Evolutionary conservation across 257 asterid genomes (phyloP).

Genomic region (Asclepias syriaca): DNA sequence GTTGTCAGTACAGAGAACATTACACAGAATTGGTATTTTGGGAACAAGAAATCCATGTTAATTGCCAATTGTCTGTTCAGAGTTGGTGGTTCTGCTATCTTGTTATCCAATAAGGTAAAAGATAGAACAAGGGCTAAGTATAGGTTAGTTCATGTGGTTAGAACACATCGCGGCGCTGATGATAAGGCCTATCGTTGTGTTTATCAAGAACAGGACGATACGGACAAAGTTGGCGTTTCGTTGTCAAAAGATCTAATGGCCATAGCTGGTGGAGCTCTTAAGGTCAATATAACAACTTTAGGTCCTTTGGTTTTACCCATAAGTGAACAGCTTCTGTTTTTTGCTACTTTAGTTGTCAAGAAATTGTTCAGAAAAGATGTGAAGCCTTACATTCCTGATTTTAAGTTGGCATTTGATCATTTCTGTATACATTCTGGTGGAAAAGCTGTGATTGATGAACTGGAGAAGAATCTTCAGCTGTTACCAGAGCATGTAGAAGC

Average conservation of each 20-base stretch:
- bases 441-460: conserved; percentile 77
- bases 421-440: conserved; percentile 87
- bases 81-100: conserved; percentile 61
- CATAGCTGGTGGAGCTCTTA: conserved; percentile 71
- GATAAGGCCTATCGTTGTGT: conserved; percentile 70
- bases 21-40: conserved; percentile 78
- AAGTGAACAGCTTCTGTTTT: conserved; percentile 71
- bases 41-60: conserved; percentile 69
- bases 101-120: conserved; percentile 50
- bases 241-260: conserved; percentile 82
- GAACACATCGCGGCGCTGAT: conserved; percentile 74
- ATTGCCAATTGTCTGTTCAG: conserved; percentile 75
- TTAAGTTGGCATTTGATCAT: conserved; percentile 77
- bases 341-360: conserved; percentile 50
- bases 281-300: conserved; percentile 64
- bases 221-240: conserved; percentile 61
- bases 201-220: conserved; percentile 57
- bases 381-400: conserved; percentile 73
- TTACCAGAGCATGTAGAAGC: conserved; percentile 64
- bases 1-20: conserved; percentile 71
- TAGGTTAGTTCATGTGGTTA: conserved; percentile 68
- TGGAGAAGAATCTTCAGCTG: conserved; percentile 72
- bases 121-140: conserved; percentile 60
- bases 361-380: conserved; percentile 49
- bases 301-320: conserved; percentile 77